Evolutionary conservation across 306 rosid genomes (phyloP), one percentile per base, ranked within the genome.

Genomic region (Begonia fuchsioides): DNA sequence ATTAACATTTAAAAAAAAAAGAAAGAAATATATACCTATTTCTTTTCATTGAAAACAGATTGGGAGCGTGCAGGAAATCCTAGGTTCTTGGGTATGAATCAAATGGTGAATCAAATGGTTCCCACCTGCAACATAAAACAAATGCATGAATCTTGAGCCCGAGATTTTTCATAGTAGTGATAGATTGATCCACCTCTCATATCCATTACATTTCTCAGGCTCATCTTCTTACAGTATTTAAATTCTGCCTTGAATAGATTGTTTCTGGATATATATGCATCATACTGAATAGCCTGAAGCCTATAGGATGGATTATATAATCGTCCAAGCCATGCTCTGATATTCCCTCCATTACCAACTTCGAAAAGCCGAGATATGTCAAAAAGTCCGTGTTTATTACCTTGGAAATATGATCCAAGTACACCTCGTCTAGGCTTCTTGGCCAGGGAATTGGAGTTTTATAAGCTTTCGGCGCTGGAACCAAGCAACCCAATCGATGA

Each of bases 21-120:
- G 50, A 39, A 32, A 61, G 54, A 64, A 50, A 55, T 43, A 52
- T 55, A 40, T 79, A 90, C 98, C 98, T 79, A 75, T 82, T 92
- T 60, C 49, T 73, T 78, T 85, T 96, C 10, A 72, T 35, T 19
- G 94, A 79, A 58, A 92, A 84, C 48, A 92, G 83, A 62, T 69
- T 61, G 17, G 93, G 76, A 7, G 96, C 98, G 71, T 90, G 94
- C 69, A 90, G 66, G 32, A 90, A 66, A 73, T 90, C 98, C 39
- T 85, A 90, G 13, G 98, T 90, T 69, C 98, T 82, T 6, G 98
- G 98, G 63, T 90, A 90, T 38, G 95, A 81, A 70, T 90, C 98
- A 63, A 90, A 85, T 39, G 98, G 73, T 38, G 95, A 81, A 70
- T 90, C 98, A 63, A 90, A 85, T 39, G 98, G 73, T 60, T 90